Conservation (phyloP, 208 protist genomes). For the Acanthamoeba polyphaga region DNA sequence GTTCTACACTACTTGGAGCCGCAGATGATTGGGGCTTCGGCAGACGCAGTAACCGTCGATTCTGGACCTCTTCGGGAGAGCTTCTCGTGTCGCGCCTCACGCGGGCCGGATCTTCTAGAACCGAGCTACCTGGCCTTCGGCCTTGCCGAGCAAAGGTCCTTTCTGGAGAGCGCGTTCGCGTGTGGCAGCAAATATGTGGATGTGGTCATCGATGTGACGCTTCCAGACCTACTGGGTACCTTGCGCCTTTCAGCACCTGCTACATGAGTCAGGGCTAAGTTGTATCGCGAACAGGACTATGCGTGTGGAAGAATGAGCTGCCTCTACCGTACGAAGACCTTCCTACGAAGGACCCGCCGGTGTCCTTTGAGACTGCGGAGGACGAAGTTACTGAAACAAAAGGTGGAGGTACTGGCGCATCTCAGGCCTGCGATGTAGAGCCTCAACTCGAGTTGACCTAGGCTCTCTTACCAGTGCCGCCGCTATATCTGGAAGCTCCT, state of each 20-base stretch:
- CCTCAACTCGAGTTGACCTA: background rate
- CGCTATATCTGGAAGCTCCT: background rate
- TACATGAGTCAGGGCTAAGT: no score
- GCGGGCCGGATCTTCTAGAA: background rate
- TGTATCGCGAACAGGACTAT: background rate
- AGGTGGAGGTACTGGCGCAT: background rate
- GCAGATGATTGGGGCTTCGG: background rate
- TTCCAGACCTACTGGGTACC: background rate
- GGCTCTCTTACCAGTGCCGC: background rate
- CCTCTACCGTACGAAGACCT: background rate
- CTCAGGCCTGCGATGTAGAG: background rate
- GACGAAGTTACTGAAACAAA: background rate
- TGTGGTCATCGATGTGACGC: background rate
- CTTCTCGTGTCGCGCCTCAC: background rate
- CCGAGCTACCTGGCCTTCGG: background rate
- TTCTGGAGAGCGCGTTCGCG: background rate
- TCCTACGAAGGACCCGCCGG: background rate
- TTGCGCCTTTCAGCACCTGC: no score
- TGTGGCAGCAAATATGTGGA: background rate
- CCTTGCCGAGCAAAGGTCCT: background rate
- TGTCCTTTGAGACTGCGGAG: background rate
- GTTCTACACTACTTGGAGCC: background rate
- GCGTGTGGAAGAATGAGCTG: background rate
- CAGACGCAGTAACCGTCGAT: background rate
- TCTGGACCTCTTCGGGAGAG: background rate